phyloP scores from a whole-genome alignment of 2,329 filamentous ascomycete species.

The Pezicula carpinea region DNA sequence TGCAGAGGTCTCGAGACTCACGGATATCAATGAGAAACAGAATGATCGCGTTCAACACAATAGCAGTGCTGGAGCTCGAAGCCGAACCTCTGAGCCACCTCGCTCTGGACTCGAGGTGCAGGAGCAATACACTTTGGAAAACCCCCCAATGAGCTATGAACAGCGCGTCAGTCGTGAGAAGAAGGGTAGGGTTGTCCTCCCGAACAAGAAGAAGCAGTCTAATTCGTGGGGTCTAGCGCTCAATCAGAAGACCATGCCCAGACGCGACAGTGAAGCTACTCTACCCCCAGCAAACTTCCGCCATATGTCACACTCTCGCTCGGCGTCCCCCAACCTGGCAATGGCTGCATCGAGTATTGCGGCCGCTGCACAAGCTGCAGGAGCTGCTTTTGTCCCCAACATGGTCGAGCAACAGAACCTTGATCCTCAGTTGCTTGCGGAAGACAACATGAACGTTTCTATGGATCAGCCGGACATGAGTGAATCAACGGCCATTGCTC shows the following conservation, averaged over 20 bases:
- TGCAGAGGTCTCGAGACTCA: slow-evolving; percentile 80
- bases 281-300: slow-evolving; percentile 11
- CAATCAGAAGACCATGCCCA: slow-evolving; percentile 10
- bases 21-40: slow-evolving; percentile 61
- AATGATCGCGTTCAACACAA: slow-evolving; percentile 45
- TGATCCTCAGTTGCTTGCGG: slow-evolving; percentile 27
- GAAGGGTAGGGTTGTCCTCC: slow-evolving; percentile 32
- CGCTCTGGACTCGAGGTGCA: slow-evolving; percentile 44
- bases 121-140: slow-evolving; percentile 55
- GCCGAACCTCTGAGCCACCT: slow-evolving; percentile 16
- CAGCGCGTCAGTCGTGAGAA: slow-evolving; percentile 30
- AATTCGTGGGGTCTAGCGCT: slow-evolving; percentile 10
- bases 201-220: slow-evolving; percentile 17
- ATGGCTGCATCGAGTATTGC: slow-evolving; percentile 23
- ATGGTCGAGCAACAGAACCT: slow-evolving; percentile 19
- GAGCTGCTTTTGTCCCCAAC: slow-evolving; percentile 20
- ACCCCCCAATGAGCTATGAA: slow-evolving; percentile 48
- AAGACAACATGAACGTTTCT: slow-evolving; percentile 15
- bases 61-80: slow-evolving; percentile 31
- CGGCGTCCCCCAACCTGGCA: slow-evolving; percentile 21
- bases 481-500: slow-evolving; percentile 15
- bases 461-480: slow-evolving; percentile 7
- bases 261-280: slow-evolving; percentile 15
- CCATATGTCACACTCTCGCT: slow-evolving; percentile 17
- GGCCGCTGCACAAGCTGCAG: slow-evolving; percentile 22